phyloP scores from a whole-genome alignment of 139 green algal genomes.

The Chlamydomonas sp. region DNA sequence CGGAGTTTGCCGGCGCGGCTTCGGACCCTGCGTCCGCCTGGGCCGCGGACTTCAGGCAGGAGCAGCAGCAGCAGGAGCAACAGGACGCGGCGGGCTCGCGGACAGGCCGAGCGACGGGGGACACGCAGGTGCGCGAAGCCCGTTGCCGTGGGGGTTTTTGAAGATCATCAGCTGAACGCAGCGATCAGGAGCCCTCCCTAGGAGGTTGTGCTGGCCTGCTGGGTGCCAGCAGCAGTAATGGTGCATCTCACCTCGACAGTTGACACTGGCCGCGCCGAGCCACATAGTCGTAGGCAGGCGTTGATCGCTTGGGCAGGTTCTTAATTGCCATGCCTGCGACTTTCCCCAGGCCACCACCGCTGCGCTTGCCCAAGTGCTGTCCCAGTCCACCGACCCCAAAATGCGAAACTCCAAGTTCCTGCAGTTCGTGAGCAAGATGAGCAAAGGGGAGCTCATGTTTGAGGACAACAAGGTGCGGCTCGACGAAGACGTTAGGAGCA shows the following conservation, averaged over 20 bases:
- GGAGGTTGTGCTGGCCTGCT: no score
- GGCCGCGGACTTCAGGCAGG: slow-evolving; percentile 56
- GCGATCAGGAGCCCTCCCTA: no score
- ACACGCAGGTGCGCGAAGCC: not conserved
- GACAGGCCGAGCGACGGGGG: not conserved
- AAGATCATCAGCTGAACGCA: no score
- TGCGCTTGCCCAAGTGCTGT: slow-evolving; percentile 66
- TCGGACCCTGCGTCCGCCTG: slow-evolving; percentile 10
- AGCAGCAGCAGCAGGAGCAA: slow-evolving; percentile 15
- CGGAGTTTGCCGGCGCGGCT: not conserved
- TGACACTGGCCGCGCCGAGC: no score
- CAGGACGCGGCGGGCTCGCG: not conserved
- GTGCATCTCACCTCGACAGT: no score
- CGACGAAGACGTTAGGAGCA: not conserved
- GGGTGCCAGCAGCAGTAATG: no score
- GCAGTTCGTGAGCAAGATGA: slow-evolving; percentile 97
- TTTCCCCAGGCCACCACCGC: slow-evolving; percentile 59
- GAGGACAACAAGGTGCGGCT: slow-evolving; percentile 79
- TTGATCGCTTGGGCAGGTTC: no score
- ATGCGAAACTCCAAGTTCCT: slow-evolving; percentile 93
- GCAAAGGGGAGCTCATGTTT: slow-evolving; percentile 83
- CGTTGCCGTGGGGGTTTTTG: no score
- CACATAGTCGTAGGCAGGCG: no score
- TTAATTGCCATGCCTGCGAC: not conserved
- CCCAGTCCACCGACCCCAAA: slow-evolving; percentile 76